Evolutionary conservation across 148 eudicot species (phyloP).

Genomic region (Rhododendron griersonianum): DNA sequence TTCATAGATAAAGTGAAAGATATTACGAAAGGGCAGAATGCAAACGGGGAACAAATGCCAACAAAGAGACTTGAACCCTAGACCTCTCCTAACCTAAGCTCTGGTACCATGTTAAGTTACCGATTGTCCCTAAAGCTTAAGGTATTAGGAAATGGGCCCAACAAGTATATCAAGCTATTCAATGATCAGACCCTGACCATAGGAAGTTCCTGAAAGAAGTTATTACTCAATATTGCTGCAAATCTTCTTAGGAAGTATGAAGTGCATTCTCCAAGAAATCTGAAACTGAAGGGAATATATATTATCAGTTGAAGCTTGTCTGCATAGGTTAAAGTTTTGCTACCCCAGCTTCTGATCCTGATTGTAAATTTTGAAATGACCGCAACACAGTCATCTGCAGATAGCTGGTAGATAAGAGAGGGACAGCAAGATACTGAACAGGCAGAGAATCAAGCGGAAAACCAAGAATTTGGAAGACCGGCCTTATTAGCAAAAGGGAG

Average conservation of each 20-base stretch:
- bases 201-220: not conserved
- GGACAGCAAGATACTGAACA: not conserved
- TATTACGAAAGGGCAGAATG: too few relatives aligned
- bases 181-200: not conserved
- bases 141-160: too few relatives aligned
- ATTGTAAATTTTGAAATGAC: not conserved
- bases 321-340: not conserved
- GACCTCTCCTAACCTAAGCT: too few relatives aligned
- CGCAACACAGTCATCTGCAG: not conserved
- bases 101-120: too few relatives aligned
- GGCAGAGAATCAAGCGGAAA: not conserved
- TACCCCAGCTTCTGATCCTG: not conserved
- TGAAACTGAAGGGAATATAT: not conserved
- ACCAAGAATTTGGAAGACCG: not conserved
- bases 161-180: too few relatives aligned
- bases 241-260: not conserved
- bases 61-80: too few relatives aligned
- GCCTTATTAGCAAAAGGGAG: not conserved
- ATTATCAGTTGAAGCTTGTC: not conserved
- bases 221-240: not conserved
- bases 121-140: too few relatives aligned
- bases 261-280: not conserved
- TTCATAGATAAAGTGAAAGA: too few relatives aligned
- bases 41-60: too few relatives aligned
- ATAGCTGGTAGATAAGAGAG: not conserved